Base-by-base conservation (phyloP, 805 yeast genomes). In the Metahyphopichia silvanorum region DNA sequence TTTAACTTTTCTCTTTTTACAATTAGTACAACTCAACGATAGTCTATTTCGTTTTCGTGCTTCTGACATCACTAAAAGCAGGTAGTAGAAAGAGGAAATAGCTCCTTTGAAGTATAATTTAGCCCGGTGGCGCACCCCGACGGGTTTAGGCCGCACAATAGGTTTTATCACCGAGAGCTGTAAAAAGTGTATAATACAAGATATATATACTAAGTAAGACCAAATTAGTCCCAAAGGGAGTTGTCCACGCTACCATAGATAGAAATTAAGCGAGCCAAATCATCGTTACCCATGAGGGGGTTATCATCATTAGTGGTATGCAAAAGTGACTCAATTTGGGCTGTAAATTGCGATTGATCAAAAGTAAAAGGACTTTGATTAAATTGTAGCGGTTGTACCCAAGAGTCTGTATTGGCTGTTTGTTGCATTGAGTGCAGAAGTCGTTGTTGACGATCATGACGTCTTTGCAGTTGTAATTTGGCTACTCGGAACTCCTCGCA, bases 401-500 rank as follows among this genome's bases (percentile, higher is more conserved):
- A n/a, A n/a, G n/a, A n/a, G n/a, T n/a, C n/a, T n/a, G n/a, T n/a
- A n/a, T n/a, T n/a, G n/a, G n/a, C n/a, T n/a, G n/a, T n/a, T n/a
- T n/a, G n/a, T n/a, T n/a, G n/a, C n/a, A n/a, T n/a, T n/a, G n/a
- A n/a, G n/a, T n/a, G n/a, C n/a, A n/a, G 15, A 30, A 3, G 14
- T 14, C n/a, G 12, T 30, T n/a, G n/a, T 20, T 20, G 16, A 15
- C 5, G 7, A 11, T 25, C 18, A 10, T 27, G 30, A 5, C 30
- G 17, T 27, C 30, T 27, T 6, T 16, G 11, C 30, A 27, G 56
- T 26, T 51, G 53, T n/a, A 49, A 53, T 36, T 65, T 66, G 10
- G 68, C 67, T 5, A 43, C 32, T 29, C 62, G 45, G 39, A 65
- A 63, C 31, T 66, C 71, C 21, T 63, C 68, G 30, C 66, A 61